Evolutionary conservation across 768 basidiomycete species (phyloP).

Genomic region (Tylopilus plumbeoviolaceoides): DNA sequence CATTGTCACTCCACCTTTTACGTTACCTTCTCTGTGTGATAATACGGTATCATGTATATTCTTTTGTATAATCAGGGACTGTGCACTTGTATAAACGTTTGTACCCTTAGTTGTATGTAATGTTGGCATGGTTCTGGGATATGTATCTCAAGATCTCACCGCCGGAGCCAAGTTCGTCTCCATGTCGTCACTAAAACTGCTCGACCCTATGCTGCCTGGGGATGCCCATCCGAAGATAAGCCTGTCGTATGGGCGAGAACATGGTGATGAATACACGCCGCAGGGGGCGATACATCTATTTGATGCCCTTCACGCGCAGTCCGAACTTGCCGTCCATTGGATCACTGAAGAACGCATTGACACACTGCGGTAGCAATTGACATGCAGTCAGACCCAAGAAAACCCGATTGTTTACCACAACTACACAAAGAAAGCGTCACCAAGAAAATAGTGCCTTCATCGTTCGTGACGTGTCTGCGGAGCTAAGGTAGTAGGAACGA

Average conservation of each 20-base stretch:
- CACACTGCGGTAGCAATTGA: neutral
- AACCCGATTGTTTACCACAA: neutral
- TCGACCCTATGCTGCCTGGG: too few relatives aligned
- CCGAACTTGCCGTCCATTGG: neutral
- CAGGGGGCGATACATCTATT: too few relatives aligned
- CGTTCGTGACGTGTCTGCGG: neutral
- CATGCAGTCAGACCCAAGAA: neutral
- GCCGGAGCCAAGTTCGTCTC: too few relatives aligned
- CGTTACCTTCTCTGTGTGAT: conserved; percentile 19
- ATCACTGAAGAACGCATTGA: neutral
- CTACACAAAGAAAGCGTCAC: neutral
- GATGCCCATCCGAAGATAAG: too few relatives aligned
- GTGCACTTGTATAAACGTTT: conserved; percentile 21
- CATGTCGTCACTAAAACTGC: too few relatives aligned
- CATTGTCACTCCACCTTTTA: conserved; percentile 14
- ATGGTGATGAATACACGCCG: too few relatives aligned
- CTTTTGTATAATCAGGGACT: conserved; percentile 26
- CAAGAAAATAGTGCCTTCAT: neutral
- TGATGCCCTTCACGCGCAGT: too few relatives aligned
- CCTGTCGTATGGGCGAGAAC: too few relatives aligned
- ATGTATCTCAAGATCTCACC: neutral
- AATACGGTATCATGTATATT: conserved; percentile 31
- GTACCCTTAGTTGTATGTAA: conserved; percentile 20
- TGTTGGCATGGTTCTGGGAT: conserved; percentile 7
- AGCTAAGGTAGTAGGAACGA: neutral